Conservation (phyloP, 495 filamentous ascomycete species). For the Xylaria nigripes region DNA sequence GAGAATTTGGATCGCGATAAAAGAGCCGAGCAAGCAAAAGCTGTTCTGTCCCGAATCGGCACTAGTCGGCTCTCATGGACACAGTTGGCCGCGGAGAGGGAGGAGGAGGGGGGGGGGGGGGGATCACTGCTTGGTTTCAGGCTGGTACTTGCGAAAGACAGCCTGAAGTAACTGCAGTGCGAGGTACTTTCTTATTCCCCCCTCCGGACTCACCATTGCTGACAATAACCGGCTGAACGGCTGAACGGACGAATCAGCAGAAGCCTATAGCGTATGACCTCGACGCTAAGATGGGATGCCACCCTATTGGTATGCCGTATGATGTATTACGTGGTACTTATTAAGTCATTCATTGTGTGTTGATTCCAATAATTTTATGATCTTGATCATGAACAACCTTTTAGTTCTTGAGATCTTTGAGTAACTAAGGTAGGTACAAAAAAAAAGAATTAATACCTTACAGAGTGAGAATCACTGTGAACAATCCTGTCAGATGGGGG, state of each 20-base stretch:
- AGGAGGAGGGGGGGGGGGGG: too few species aligned
- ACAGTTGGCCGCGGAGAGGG: neutral
- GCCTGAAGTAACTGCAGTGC: neutral
- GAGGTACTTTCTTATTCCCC: conserved; percentile 13
- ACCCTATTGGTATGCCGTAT: conserved; percentile 8
- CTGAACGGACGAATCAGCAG: conserved; percentile 27
- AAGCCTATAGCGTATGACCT: conserved; percentile 14
- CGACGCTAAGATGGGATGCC: conserved; percentile 17
- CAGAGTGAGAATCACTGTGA: too few species aligned
- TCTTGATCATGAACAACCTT: too few species aligned
- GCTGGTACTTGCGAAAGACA: too few species aligned
- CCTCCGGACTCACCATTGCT: conserved; percentile 2
- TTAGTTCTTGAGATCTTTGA: too few species aligned
- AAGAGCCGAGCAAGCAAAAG: conserved; percentile 24
- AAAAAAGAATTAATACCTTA: too few species aligned
- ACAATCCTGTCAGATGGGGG: too few species aligned
- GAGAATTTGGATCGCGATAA: conserved; percentile 27
- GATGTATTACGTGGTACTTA: too few species aligned
- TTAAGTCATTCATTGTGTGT: too few species aligned
- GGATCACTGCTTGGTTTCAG: too few species aligned
- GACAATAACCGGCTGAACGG: conserved; percentile 20
- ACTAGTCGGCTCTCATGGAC: conserved; percentile 13
- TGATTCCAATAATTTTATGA: too few species aligned
- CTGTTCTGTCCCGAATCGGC: conserved; percentile 15
- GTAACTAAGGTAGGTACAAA: too few species aligned